These are phyloP conservation scores for Bullera alba DNA, from an alignment of 768 basidiomycete species.

Conservation along the genomic window DNA sequence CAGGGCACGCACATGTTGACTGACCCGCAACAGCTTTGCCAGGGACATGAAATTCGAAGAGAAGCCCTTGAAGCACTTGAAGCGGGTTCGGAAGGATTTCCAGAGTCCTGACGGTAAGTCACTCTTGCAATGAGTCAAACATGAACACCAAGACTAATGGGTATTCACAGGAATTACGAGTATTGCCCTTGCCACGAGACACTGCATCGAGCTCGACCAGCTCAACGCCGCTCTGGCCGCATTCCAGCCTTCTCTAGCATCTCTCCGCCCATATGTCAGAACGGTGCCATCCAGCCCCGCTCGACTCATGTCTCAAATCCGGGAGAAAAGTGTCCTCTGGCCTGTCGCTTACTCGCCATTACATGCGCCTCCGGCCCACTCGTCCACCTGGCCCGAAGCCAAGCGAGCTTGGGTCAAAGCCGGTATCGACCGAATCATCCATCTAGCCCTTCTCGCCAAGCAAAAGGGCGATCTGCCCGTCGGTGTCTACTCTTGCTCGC, in stretches of 20 bases:
- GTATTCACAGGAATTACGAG: slow-evolving; percentile 11
- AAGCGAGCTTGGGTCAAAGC: slow-evolving; percentile 68
- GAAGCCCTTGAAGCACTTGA: slow-evolving; percentile 26
- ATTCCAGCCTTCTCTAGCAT: slow-evolving; percentile 12
- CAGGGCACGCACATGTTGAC: not conserved
- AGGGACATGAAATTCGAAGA: slow-evolving; percentile 24
- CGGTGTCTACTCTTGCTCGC: slow-evolving; percentile 59
- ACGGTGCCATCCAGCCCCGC: slow-evolving; percentile 63
- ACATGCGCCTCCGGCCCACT: slow-evolving; percentile 52
- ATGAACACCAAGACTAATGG: not conserved
- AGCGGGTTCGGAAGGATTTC: slow-evolving; percentile 29
- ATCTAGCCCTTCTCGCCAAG: slow-evolving; percentile 52
- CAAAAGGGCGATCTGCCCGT: slow-evolving; percentile 67
- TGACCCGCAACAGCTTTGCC: slow-evolving; percentile 11
- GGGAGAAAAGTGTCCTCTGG: slow-evolving; percentile 70
- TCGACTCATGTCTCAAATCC: slow-evolving; percentile 59
- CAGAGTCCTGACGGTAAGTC: not conserved
- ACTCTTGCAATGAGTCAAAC: not conserved
- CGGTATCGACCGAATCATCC: slow-evolving; percentile 56
- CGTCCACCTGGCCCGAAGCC: slow-evolving; percentile 60
- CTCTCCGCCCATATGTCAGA: slow-evolving; percentile 10
- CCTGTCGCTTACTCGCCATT: slow-evolving; percentile 49
- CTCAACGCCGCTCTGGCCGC: slow-evolving; percentile 6
- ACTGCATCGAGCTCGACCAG: slow-evolving; percentile 1
- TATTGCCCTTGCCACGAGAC: slow-evolving; percentile 26